These are phyloP conservation scores for Paramecium primaurelia DNA, from an alignment of 73 alveolate species.

Conservation along the genomic window DNA sequence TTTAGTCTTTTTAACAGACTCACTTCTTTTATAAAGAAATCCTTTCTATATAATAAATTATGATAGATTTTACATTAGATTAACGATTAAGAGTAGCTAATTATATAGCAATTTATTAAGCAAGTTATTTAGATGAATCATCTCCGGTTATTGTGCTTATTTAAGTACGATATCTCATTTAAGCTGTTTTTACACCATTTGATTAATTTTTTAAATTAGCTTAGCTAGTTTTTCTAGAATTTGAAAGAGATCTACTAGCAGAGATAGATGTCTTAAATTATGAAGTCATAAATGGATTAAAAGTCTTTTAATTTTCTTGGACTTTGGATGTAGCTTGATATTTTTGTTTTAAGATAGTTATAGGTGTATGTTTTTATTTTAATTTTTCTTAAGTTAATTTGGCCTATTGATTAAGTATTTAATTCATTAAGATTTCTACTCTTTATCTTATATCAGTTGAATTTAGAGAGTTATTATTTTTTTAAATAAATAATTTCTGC, in stretches of 20 bases:
- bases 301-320: not conserved
- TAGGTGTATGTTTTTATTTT: not conserved
- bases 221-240: conserved; percentile 30
- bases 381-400: not conserved
- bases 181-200: not conserved
- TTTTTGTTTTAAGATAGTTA: not conserved
- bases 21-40: not conserved
- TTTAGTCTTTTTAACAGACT: not conserved
- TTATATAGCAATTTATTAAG: not conserved
- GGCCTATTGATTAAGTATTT: conserved; percentile 4
- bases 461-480: not conserved
- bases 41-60: not conserved
- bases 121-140: not conserved
- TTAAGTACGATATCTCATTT: not conserved
- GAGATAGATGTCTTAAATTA: not conserved
- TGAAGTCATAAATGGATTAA: not conserved
- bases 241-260: conserved; percentile 35
- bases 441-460: not conserved
- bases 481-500: not conserved
- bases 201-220: not conserved
- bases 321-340: not conserved
- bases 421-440: not conserved
- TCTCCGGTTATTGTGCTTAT: not conserved
- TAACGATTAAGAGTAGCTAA: not conserved
- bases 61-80: not conserved